Evolutionary conservation across 352 stramenopile species (phyloP).

Genomic region (Phytophthora aleatoria): DNA sequence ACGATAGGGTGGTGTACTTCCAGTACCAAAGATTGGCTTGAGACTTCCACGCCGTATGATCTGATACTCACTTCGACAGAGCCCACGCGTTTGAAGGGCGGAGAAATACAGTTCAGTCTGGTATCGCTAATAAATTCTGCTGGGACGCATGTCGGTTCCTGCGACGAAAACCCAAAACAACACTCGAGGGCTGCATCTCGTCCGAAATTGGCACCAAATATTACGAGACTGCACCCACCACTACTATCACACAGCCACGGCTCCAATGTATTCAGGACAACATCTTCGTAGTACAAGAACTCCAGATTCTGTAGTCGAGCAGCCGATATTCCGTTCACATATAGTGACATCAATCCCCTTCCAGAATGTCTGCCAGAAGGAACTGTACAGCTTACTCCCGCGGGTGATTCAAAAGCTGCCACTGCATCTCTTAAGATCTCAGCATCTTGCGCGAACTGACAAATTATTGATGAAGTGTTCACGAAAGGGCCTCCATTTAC

Average conservation of each 20-base stretch:
- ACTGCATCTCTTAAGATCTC: not conserved
- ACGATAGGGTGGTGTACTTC: constrained; percentile 36
- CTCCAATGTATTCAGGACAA: constrained; percentile 42
- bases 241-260: constrained; percentile 56
- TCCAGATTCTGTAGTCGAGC: constrained; percentile 21
- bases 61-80: constrained; percentile 29
- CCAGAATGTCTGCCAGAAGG: constrained; percentile 22
- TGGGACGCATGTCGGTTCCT: constrained; percentile 17
- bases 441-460: constrained; percentile 33
- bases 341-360: constrained; percentile 28
- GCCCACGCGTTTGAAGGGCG: constrained; percentile 17
- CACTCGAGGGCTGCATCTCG: constrained; percentile 46
- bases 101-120: constrained; percentile 36
- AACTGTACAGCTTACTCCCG: constrained; percentile 28
- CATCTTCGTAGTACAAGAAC: constrained; percentile 43
- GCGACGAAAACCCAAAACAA: constrained; percentile 42
- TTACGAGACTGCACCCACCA: constrained; percentile 27
- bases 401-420: constrained; percentile 29
- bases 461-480: constrained; percentile 29
- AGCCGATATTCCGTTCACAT: constrained; percentile 32
- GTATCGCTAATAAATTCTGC: constrained; percentile 44
- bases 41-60: constrained; percentile 14
- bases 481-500: constrained; percentile 39
- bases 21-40: constrained; percentile 21
- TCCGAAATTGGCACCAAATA: constrained; percentile 43